Evolutionary conservation across 768 basidiomycete species (phyloP), one percentile per base, ranked within the genome.

Genomic region (Hygrophorus russula): DNA sequence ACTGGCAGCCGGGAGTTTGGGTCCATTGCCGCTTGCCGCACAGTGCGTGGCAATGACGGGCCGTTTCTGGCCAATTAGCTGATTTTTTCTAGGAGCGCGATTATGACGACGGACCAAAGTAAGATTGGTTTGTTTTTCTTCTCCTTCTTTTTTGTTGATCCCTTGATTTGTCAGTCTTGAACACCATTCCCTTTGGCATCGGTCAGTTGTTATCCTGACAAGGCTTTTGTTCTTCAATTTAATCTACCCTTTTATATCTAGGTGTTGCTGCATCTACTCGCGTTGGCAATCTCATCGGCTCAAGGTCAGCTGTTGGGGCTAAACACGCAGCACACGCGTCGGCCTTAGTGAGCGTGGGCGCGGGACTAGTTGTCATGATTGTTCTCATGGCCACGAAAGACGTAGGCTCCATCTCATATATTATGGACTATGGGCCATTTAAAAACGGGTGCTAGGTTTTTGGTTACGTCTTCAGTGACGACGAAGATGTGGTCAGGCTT

Each of bases 61-160:
- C 7, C 24, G 4, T 7, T 24, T 24, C 24, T 24, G 24, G 7
- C 24, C 24, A 24, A 3, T 24, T 24, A 7, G 7, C 24, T 7
- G 4, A 24, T 24, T 24, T 3, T 24, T 24, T 24, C 24, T 7
- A 24, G 24, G 7, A 24, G 24, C 24, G 24, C 24, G 7, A 82
- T 85, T 44, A 86, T 85, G 80, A 85, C 81, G 13, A 74, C 78
- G 4, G 85, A 88, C 53, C 82, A 83, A 59, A 79, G 82, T 81
- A 42, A 28, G 33, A 41, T 43, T 3, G 2, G 9, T 36, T 20
- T 32, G 7, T 30, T 15, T 1, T 2, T 19, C 38, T 13, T 41
- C 27, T 36, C 30, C 28, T 44, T 40, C 18, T 20, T 10, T 18
- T 40, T 24, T 38, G 35, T 11, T 35, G 45, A 13, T 19, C 17